phyloP scores from a whole-genome alignment of 2,329 filamentous ascomycete species.

The Exophiala mesophila region DNA sequence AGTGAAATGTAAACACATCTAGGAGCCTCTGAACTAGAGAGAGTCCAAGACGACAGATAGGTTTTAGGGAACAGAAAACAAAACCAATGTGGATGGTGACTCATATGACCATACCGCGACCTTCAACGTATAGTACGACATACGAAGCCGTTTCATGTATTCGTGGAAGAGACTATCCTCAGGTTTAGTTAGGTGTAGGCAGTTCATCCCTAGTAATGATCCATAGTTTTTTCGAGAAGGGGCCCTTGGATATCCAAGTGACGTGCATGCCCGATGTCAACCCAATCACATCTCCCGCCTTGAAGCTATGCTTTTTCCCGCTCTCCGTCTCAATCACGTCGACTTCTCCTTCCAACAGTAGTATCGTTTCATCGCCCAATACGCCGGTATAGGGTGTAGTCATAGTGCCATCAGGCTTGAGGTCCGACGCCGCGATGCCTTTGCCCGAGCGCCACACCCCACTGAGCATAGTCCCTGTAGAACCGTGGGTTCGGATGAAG shows the following conservation, averaged over 20 bases:
- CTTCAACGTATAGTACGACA: too few species aligned
- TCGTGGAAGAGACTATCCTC: too few species aligned
- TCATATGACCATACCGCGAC: too few species aligned
- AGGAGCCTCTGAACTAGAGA: too few species aligned
- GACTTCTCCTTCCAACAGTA: slow-evolving; percentile 10
- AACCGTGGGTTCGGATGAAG: slow-evolving; percentile 7
- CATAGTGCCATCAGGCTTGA: slow-evolving; percentile 7
- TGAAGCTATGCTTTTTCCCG: slow-evolving; percentile 11
- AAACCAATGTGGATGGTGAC: too few species aligned
- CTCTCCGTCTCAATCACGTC: slow-evolving; percentile 10
- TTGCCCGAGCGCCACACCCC: slow-evolving; percentile 11
- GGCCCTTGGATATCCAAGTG: slow-evolving; percentile 11
- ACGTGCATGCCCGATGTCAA: slow-evolving; percentile 9
- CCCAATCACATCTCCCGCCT: slow-evolving; percentile 8
- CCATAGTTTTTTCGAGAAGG: slow-evolving; percentile 11
- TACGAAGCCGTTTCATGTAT: too few species aligned
- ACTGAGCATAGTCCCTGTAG: slow-evolving; percentile 2
- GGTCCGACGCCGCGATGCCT: slow-evolving; percentile 5
- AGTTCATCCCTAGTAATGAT: slow-evolving; percentile 7
- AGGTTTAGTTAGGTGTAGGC: not conserved
- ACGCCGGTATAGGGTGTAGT: slow-evolving; percentile 8
- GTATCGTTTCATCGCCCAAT: slow-evolving; percentile 11
- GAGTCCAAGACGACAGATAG: too few species aligned
- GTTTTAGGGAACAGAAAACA: too few species aligned
- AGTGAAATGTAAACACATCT: too few species aligned